Base-by-base conservation (phyloP, 768 basidiomycete genomes). In the Mrakia hoshinonis region DNA sequence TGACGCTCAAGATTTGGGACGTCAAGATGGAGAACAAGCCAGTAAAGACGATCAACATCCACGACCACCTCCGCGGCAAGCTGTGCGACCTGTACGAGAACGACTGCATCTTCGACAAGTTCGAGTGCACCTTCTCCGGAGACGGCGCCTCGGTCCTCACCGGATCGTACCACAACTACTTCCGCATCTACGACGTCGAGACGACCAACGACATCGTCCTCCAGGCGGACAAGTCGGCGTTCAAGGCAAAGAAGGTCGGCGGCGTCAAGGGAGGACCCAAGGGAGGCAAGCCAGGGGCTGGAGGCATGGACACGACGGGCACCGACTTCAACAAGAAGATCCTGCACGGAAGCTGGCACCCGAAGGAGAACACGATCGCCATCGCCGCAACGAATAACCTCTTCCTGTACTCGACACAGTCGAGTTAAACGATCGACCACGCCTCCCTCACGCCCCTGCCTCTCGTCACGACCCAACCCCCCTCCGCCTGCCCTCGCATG, bases 111-210 rank as follows among this genome's bases (percentile, higher is more conserved):
- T 99, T 98, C 79, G 96, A 99, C 84, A 98, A 98, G 81, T 99
- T 98, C 76, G 96, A 99, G 82, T 98, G 96, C 79, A 89, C 91
- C 26, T 99, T 93, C 89, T 90, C 90, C 74, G 96, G 96, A 47
- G 91, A 96, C 78, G 95, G 96, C 88, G 81, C 80, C 77, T 88
- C 94, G 80, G 92, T 98, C 72, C 83, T 99, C 74, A 97, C 96
- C n/a, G 96, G 96, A 54, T 98, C 96, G 64, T 99, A 99, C 83
- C 95, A 98, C 83, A 99, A 99, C 82, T 98, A 95, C 83, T 94
- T 99, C 89, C 92, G 93, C 80, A 96, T 99, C 86, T 99, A 92
- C 81, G 95, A 98, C 80, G 86, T 87, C 67, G 70, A 75, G 36
- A 69, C 72, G 5, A 78, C 87, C 74, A 89, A 87, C 73, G 96